These are phyloP conservation scores for Rubroshorea leprosula DNA, from an alignment of 345 rosid species.

Conservation along the genomic window DNA sequence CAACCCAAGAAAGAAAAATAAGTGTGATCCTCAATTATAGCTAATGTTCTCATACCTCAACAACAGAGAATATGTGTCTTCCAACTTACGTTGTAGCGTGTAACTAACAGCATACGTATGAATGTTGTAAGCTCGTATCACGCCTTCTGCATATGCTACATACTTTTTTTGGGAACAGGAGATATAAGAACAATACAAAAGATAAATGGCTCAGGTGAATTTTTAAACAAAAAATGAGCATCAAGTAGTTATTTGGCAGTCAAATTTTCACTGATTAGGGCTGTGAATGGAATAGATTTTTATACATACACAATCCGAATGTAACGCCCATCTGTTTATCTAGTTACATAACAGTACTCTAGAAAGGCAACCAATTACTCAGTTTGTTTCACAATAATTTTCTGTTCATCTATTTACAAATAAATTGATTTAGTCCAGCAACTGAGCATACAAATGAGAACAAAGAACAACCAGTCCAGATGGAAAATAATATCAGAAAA, in stretches of 20 bases:
- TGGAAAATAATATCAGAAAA: not conserved
- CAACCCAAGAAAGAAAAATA: constrained; percentile 7
- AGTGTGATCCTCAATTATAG: constrained; percentile 2
- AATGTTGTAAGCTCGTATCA: constrained; percentile 94
- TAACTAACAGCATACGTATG: constrained; percentile 87
- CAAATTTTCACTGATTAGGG: not conserved
- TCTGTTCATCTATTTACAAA: not conserved
- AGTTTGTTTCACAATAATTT: not conserved
- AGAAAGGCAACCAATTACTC: not conserved
- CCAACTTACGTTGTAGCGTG: constrained; percentile 75
- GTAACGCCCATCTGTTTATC: not conserved
- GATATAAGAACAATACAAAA: not conserved
- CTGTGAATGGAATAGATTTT: not conserved
- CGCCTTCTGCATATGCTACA: constrained; percentile 97
- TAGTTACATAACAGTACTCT: too few relatives aligned
- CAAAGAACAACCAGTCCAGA: not conserved
- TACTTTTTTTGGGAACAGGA: constrained; percentile 41
- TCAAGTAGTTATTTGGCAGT: not conserved
- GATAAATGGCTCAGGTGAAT: constrained; percentile 7
- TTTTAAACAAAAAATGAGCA: constrained; percentile 1
- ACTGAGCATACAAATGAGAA: not conserved
- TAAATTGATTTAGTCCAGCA: not conserved
- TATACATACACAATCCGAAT: not conserved
- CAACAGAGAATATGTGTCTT: not conserved
- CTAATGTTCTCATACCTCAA: not conserved